Conservation (phyloP, 306 rosid genomes). For the Vigna angularis region DNA sequence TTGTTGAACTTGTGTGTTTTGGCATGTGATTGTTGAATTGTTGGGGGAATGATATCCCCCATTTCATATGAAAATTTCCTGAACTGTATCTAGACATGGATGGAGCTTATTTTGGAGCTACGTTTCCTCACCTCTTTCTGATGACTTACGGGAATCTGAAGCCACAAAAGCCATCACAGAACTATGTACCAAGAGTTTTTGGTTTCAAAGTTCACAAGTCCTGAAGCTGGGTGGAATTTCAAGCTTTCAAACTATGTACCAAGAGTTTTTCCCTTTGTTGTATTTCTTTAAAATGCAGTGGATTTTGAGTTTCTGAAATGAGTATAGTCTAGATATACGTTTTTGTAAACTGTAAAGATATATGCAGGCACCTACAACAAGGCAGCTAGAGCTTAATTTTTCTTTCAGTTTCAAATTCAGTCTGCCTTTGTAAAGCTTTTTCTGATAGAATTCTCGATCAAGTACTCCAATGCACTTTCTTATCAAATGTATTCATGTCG, state of each 20-base stretch:
- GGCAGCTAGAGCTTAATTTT: conserved; percentile 41
- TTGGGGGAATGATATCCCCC: conserved; percentile 25
- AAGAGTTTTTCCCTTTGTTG: conserved; percentile 24
- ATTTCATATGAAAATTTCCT: conserved; percentile 46
- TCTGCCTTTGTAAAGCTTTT: conserved; percentile 31
- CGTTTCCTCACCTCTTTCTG: conserved; percentile 82
- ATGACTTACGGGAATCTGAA: conserved; percentile 83
- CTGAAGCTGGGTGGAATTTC: conserved; percentile 49
- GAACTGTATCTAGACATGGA: conserved; percentile 68
- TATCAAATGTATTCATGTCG: neutral
- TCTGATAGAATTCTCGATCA: neutral
- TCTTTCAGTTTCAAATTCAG: conserved; percentile 43
- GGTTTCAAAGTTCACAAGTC: conserved; percentile 89
- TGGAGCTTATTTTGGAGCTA: conserved; percentile 91
- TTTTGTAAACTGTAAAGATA: conserved; percentile 35
- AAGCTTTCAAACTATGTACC: conserved; percentile 23
- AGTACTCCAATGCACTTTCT: neutral
- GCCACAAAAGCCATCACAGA: conserved; percentile 76
- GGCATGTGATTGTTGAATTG: conserved; percentile 7
- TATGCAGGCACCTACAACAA: conserved; percentile 42
- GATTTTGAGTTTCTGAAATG: conserved; percentile 14
- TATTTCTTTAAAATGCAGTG: conserved; percentile 24
- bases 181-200: conserved; percentile 82
- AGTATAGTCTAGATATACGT: conserved; percentile 35
- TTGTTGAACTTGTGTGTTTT: neutral